phyloP scores from a whole-genome alignment of 352 stramenopile genomes.

The Pythium insidiosum region DNA sequence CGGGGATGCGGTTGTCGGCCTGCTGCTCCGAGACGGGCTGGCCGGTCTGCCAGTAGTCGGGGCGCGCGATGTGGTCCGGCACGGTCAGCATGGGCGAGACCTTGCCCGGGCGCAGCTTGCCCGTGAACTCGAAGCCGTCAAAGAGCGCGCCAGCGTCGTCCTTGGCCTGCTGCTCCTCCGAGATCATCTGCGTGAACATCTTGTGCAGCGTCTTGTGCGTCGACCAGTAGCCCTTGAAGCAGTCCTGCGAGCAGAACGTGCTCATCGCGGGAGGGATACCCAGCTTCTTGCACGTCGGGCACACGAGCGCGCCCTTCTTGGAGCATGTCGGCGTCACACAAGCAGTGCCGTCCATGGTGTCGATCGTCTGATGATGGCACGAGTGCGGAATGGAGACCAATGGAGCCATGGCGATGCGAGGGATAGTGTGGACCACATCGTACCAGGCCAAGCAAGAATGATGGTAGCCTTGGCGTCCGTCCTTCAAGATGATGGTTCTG shows the following conservation, averaged over 20 bases:
- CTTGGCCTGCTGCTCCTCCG: conserved; percentile 27
- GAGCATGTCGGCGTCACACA: conserved; percentile 70
- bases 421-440: too few relatives aligned
- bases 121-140: conserved; percentile 79
- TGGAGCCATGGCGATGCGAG: too few relatives aligned
- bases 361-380: neutral
- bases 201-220: conserved; percentile 96
- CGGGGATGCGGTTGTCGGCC: conserved; percentile 76
- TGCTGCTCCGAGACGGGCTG: conserved; percentile 61
- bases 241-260: conserved; percentile 92
- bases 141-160: conserved; percentile 21
- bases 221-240: conserved; percentile 95
- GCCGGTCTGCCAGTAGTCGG: conserved; percentile 89
- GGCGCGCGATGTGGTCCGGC: conserved; percentile 67
- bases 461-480: too few relatives aligned
- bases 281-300: conserved; percentile 89
- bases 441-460: too few relatives aligned
- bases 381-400: too few relatives aligned
- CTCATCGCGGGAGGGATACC: conserved; percentile 77
- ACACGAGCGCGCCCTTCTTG: conserved; percentile 82
- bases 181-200: conserved; percentile 85
- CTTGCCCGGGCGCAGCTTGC: conserved; percentile 70
- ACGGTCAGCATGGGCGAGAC: conserved; percentile 73
- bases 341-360: conserved; percentile 2
- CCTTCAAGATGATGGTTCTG: too few relatives aligned